Base-by-base conservation (phyloP, 2,329 filamentous ascomycete species). In the Colletotrichum paranaense region DNA sequence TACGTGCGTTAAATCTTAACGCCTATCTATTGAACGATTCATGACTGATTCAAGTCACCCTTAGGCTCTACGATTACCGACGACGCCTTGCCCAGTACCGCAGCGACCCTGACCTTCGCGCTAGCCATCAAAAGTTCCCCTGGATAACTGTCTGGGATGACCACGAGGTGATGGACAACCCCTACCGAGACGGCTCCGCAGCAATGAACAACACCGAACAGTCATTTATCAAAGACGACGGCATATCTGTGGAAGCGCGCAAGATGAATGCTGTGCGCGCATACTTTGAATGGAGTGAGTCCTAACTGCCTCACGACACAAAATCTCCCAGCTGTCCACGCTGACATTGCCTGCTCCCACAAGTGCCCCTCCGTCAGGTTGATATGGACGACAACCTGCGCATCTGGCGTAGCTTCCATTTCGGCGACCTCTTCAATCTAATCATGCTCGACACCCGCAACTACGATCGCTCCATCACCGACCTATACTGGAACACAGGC, bases 241-340 rank as follows among this genome's bases (percentile, higher is more conserved):
- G 38, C 3, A 86, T 94, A 22, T 89, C 87, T 49, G 89, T 93
- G 22, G 92, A 93, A 75, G 12, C 92, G 78, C 87, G 92, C 75
- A 94, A 93, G 83, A 90, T 92, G 85, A 93, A 94, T 67, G 92
- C 91, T 1, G 92, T 94, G 2, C 86, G 92, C 53, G 91, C 92
- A 2, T 92, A 92, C 77, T 92, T 92, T 71, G 91, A 93, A 78
- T 92, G 90, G 89, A 78, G 35, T 42, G 35, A 42, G 35, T 42
- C 12, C 35, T 12, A 42, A 14, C 3, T 79, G 76, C 78, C 78
- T 0, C 78, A 80, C 8, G 14, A 1, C 1, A 6, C 14, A 42
- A 16, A 42, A 16, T 42, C 14, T 16, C 12, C 12, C 12, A 42
- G 14, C 2, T 16, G 12, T 42, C 35, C 5, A 42, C 14, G 5